A percentile compares a stretch with the other conserved stretches of the same genome.
Evolutionary conservation across 768 basidiomycete genomes (phyloP).

Genomic region (Fomitopsis pulvina): DNA sequence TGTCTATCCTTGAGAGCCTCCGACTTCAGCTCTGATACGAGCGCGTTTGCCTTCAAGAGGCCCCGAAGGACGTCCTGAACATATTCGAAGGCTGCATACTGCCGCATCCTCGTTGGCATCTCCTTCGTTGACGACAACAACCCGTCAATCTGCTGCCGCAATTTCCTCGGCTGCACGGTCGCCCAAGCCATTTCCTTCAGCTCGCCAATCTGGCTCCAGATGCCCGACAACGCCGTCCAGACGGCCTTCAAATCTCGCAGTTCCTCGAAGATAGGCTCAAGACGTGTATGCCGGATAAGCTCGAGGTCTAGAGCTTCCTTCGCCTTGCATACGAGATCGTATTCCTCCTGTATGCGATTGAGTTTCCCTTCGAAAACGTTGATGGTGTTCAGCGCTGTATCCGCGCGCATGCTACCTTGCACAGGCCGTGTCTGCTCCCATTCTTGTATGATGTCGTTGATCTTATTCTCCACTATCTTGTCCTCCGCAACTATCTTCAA

Average conservation of each 20-base stretch:
- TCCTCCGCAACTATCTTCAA: slow-evolving; percentile 99
- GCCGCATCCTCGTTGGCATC: slow-evolving; percentile 98
- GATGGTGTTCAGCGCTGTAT: slow-evolving; percentile 93
- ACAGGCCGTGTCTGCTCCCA: slow-evolving; percentile 97
- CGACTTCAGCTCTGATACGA: slow-evolving; percentile 93
- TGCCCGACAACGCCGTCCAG: slow-evolving; percentile 96
- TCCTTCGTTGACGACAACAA: slow-evolving; percentile 91
- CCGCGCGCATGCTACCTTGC: slow-evolving; percentile 93
- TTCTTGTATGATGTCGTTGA: slow-evolving; percentile 82
- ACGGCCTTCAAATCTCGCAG: slow-evolving; percentile 94
- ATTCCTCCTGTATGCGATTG: slow-evolving; percentile 86
- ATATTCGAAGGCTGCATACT: slow-evolving; percentile 98
- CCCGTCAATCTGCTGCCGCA: slow-evolving; percentile 91
- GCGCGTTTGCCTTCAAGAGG: slow-evolving; percentile 81
- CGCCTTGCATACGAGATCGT: slow-evolving; percentile 90
- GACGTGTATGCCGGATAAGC: slow-evolving; percentile 78
- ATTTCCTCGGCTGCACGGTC: slow-evolving; percentile 88
- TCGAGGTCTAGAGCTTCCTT: slow-evolving; percentile 97
- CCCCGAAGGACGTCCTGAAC: slow-evolving; percentile 87
- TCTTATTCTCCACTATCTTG: slow-evolving; percentile 95
- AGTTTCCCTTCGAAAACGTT: slow-evolving; percentile 92
- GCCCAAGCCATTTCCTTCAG: slow-evolving; percentile 86
- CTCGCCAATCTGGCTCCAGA: slow-evolving; percentile 91
- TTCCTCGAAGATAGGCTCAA: slow-evolving; percentile 94
- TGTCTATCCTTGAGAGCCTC: slow-evolving; percentile 97